phyloP scores from a whole-genome alignment of 495 filamentous ascomycete species.

The Thermochaetoides thermophila region DNA sequence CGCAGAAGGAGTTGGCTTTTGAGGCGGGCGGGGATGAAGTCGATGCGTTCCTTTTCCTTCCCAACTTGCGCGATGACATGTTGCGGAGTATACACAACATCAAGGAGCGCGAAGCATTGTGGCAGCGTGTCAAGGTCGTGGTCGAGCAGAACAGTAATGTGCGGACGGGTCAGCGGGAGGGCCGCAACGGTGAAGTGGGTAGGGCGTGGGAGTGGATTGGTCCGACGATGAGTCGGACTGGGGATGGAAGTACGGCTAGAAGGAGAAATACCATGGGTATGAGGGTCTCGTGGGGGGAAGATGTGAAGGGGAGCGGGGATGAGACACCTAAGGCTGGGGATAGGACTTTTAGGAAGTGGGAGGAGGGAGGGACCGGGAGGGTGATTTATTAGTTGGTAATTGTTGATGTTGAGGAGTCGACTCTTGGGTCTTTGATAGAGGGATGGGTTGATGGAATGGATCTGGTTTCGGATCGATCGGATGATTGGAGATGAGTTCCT shows the following conservation, averaged over 20 bases:
- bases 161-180: constrained; percentile 67
- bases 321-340: constrained; percentile 1
- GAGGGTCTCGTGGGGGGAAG: constrained; percentile 31
- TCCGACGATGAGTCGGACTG: constrained; percentile 28
- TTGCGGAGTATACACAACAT: constrained; percentile 68
- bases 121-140: constrained; percentile 63
- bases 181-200: constrained; percentile 69
- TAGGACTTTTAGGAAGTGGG: constrained; percentile 16
- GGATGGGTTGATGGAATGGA: too few relatives aligned
- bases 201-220: constrained; percentile 97
- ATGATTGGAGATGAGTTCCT: too few relatives aligned
- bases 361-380: constrained; percentile 39
- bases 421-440: constrained; percentile 1
- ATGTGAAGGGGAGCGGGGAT: constrained; percentile 17
- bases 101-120: constrained; percentile 56
- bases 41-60: constrained; percentile 69
- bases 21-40: constrained; percentile 52
- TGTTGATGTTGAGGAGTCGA: not conserved
- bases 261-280: constrained; percentile 28
- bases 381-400: constrained; percentile 41
- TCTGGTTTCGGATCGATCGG: too few relatives aligned
- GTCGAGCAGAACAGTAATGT: constrained; percentile 93
- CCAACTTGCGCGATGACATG: constrained; percentile 83
- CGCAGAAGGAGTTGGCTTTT: constrained; percentile 61
- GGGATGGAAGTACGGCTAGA: constrained; percentile 25